Base-by-base conservation (phyloP, 139 green algal genomes). In the Chlorella sp. region DNA sequence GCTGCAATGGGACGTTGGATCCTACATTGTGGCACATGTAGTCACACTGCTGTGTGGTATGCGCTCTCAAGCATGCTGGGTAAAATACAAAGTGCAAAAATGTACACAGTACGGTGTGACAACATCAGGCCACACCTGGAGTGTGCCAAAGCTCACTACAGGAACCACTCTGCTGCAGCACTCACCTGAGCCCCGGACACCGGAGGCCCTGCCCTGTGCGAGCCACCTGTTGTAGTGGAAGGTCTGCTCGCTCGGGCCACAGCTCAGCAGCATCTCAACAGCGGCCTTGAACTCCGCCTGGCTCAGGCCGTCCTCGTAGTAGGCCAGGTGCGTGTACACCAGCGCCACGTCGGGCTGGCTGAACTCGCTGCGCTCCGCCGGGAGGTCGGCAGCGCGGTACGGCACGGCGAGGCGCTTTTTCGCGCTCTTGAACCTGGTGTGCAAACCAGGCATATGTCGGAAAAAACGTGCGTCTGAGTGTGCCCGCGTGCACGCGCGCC, bases 341-440 rank as follows among this genome's bases (percentile, higher is more conserved):
- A 31, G 20, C 3, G 82, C 82, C 17, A 84, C 74, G 63, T 89
- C 86, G 51, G 83, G 86, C 59, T 89, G 86, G 0, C 80, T 72
- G 60, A 75, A 89, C 79, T 87, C 83, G 30, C 65, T 78, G 49
- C 83, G 76, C 66, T 85, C 78, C 22, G 79, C 77, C 24, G 83
- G 86, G 0, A 42, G 74, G 71, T 84, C 33, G 1, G 77, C 78
- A 1, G 79, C 77, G 0, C 81, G 70, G 70, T 73, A 89, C 0
- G 83, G 83, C 42, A 89, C 83, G 0, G 82, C 83, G 71, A 88
- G 73, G 27, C 66, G 64, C 74, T 80, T 89, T 6, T 71, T 75
- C 1, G 67, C 81, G 22, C 33, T 67, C 3, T 26, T 26, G 31
- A 5, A 24, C 79, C 80, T 88, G 69, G 20, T 31, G 26, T 63